These are phyloP conservation scores for Fusarium poae DNA, from an alignment of 2,329 filamentous ascomycete genomes.

Conservation along the genomic window DNA sequence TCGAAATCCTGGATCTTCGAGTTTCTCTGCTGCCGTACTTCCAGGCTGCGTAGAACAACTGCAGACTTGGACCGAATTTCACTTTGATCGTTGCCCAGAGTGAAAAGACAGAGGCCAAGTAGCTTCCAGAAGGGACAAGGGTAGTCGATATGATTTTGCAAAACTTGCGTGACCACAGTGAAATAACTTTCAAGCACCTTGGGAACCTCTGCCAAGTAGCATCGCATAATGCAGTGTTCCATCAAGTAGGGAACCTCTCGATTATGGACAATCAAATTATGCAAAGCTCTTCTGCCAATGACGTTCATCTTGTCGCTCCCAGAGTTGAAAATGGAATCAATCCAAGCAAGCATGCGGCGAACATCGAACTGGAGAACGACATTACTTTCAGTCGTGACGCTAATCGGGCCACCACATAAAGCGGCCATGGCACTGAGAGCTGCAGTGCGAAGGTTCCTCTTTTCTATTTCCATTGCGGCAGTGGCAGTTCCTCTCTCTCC, in stretches of 20 bases:
- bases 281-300: constrained; percentile 88
- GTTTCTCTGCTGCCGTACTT: constrained; percentile 81
- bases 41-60: constrained; percentile 81
- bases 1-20: constrained; percentile 97
- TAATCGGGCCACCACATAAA: constrained; percentile 87
- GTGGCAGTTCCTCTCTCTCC: constrained; percentile 83
- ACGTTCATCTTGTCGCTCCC: constrained; percentile 91
- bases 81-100: constrained; percentile 90
- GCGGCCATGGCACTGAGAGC: constrained; percentile 96
- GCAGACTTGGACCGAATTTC: constrained; percentile 91
- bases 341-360: constrained; percentile 92
- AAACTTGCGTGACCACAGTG: constrained; percentile 87
- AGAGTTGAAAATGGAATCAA: constrained; percentile 93
- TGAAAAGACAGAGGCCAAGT: constrained; percentile 88
- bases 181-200: constrained; percentile 97
- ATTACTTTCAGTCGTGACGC: constrained; percentile 87
- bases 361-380: constrained; percentile 93
- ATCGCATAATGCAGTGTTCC: constrained; percentile 90
- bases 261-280: constrained; percentile 91
- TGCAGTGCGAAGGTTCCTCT: constrained; percentile 88
- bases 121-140: constrained; percentile 91
- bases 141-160: constrained; percentile 86
- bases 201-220: constrained; percentile 83
- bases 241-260: constrained; percentile 86
- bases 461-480: constrained; percentile 96